Evolutionary conservation across 1,139 yeast species (phyloP).

Genomic region (Magnusiomyces suaveolens): DNA sequence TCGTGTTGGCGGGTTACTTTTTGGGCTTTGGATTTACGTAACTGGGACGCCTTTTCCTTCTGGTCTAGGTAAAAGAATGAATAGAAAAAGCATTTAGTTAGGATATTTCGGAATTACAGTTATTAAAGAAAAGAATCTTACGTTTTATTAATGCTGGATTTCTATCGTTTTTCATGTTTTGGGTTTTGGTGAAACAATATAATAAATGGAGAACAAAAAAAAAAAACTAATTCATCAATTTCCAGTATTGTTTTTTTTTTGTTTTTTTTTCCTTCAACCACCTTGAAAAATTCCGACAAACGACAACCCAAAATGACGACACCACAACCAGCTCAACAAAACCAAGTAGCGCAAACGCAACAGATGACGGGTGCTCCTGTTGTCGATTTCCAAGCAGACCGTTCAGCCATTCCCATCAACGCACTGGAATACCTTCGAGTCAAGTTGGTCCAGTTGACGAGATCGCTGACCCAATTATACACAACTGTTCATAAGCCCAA

Average conservation of each 20-base stretch:
- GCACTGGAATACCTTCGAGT: constrained; percentile 53
- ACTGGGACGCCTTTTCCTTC: constrained; percentile 26
- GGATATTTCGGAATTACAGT: not conserved
- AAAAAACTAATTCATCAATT: too few species aligned
- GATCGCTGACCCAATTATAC: constrained; percentile 27
- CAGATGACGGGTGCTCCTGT: constrained; percentile 10
- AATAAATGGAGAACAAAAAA: too few species aligned
- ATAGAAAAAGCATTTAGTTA: not conserved
- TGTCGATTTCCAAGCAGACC: constrained; percentile 15
- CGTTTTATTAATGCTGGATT: constrained; percentile 23
- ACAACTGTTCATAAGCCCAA: constrained; percentile 17
- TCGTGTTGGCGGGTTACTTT: constrained; percentile 21
- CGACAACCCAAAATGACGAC: constrained; percentile 7
- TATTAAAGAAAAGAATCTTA: not conserved
- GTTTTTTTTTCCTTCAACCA: too few species aligned
- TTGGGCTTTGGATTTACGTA: constrained; percentile 20
- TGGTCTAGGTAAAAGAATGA: constrained; percentile 11
- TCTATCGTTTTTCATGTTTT: constrained; percentile 13
- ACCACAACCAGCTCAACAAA: constrained; percentile 4
- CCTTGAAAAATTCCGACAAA: too few species aligned
- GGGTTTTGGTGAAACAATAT: too few species aligned
- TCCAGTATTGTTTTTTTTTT: too few species aligned
- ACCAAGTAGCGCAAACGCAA: not conserved
- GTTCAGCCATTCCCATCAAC: constrained; percentile 45
- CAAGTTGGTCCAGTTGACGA: constrained; percentile 44